Conservation (phyloP, 768 basidiomycete species). For the Russula griseocarnosa region DNA sequence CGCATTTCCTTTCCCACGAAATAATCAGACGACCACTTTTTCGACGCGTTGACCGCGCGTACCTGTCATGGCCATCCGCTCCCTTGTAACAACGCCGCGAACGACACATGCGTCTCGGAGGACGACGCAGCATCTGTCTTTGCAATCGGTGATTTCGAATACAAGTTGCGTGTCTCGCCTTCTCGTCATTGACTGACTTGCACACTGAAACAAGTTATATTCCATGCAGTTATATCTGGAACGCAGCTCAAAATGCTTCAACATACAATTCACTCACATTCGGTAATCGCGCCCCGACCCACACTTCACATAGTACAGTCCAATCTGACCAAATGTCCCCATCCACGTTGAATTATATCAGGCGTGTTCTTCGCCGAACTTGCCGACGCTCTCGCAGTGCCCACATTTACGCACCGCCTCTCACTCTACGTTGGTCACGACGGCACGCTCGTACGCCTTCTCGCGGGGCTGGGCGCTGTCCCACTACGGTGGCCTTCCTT, state of each 20-base stretch:
- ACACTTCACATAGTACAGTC: no score
- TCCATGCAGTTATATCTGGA: conserved; percentile 46
- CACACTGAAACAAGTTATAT: neutral
- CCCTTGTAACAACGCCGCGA: conserved; percentile 44
- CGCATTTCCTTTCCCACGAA: conserved; percentile 15
- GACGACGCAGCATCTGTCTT: conserved; percentile 39
- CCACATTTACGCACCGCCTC: conserved; percentile 34
- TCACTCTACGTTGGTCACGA: conserved; percentile 48
- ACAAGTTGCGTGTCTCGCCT: conserved; percentile 33
- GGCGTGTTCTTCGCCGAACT: conserved; percentile 48
- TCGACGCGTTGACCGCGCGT: conserved; percentile 49
- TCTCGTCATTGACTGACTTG: neutral
- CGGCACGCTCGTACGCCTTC: conserved; percentile 42
- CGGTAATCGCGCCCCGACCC: conserved; percentile 31
- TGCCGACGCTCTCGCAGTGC: conserved; percentile 36
- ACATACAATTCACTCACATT: conserved; percentile 45
- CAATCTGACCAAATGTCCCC: no score
- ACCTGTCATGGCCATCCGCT: conserved; percentile 45
- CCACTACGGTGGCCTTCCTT: conserved; percentile 47
- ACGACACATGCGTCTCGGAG: conserved; percentile 40
- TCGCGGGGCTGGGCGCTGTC: conserved; percentile 38
- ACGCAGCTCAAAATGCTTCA: conserved; percentile 43
- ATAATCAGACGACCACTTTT: conserved; percentile 45
- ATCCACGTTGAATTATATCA: conserved; percentile 21
- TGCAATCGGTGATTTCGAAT: conserved; percentile 40